Percentiles rank a stretch among this genome's conserved stretches.
phyloP scores from a whole-genome alignment of 805 yeast genomes.

The Candida fluviatilis region DNA sequence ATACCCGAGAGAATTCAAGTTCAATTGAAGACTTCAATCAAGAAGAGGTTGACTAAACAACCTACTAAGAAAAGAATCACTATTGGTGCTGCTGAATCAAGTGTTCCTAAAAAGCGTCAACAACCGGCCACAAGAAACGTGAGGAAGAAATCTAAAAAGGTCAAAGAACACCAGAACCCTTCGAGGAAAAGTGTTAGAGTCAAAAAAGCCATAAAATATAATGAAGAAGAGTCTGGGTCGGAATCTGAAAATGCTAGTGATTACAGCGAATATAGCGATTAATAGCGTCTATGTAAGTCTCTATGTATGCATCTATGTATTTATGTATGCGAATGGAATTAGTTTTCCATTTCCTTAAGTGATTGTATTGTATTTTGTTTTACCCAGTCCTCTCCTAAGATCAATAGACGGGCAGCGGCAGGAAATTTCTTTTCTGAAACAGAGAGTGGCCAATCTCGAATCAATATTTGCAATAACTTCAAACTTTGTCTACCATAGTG shows the following conservation, averaged over 20 bases:
- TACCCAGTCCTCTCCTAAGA: constrained; percentile 79
- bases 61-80: constrained; percentile 14
- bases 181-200: constrained; percentile 43
- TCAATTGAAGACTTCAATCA: constrained; percentile 28
- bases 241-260: constrained; percentile 7
- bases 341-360: constrained; percentile 40
- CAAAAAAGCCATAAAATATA: constrained; percentile 32
- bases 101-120: constrained; percentile 6
- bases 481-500: constrained; percentile 67
- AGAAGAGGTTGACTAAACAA: constrained; percentile 16
- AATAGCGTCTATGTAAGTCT: constrained; percentile 5
- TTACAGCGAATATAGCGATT: constrained; percentile 4
- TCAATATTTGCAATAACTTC: constrained; percentile 52
- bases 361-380: constrained; percentile 42
- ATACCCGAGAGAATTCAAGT: constrained; percentile 46
- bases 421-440: constrained; percentile 54
- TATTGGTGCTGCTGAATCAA: constrained; percentile 11
- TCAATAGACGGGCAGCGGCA: constrained; percentile 72
- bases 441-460: constrained; percentile 48
- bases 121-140: constrained; percentile 8
- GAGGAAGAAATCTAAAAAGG: constrained; percentile 3
- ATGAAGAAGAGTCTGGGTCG: constrained; percentile 12
- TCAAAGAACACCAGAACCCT: constrained; percentile 16
- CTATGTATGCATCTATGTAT: constrained; percentile 2
- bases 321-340: constrained; percentile 2